Evolutionary conservation across 2,329 filamentous ascomycete species (phyloP).

Genomic region (Trichoderma atrobrunneum): DNA sequence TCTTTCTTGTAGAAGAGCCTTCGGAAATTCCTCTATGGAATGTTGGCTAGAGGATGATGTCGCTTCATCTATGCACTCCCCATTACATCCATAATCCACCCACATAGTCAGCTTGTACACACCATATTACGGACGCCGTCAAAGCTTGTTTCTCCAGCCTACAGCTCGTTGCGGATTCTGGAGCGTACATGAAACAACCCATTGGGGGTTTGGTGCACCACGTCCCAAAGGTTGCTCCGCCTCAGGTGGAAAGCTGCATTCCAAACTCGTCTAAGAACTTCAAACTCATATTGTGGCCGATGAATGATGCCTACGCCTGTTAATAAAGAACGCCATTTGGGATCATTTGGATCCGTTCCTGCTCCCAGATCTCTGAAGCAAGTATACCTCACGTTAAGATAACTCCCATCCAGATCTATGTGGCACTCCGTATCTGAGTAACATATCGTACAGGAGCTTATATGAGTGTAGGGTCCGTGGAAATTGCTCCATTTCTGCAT

Average conservation of each 20-base stretch:
- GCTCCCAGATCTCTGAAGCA: not conserved
- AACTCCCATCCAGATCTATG: not conserved
- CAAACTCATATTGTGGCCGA: not conserved
- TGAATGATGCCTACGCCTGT: not conserved
- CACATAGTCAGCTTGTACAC: not conserved
- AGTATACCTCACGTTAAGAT: not conserved
- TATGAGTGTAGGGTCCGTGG: not conserved
- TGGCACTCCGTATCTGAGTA: conserved; percentile 3
- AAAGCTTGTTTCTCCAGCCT: too few species aligned
- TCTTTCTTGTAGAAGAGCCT: too few species aligned
- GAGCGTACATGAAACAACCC: not conserved
- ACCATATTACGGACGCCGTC: not conserved
- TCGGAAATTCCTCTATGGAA: too few species aligned
- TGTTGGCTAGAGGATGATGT: too few species aligned
- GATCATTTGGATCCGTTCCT: not conserved
- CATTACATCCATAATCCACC: not conserved
- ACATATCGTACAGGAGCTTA: not conserved
- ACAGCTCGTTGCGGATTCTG: not conserved
- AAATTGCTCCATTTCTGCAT: not conserved
- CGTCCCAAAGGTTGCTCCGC: not conserved
- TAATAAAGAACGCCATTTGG: conserved; percentile 7
- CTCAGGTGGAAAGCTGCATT: not conserved
- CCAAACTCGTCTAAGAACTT: not conserved
- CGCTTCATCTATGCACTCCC: not conserved
- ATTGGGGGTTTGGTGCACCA: not conserved